Evolutionary conservation across 768 basidiomycete species (phyloP), one percentile per base, ranked within the genome.

Genomic region (Tephrocybe sp.): DNA sequence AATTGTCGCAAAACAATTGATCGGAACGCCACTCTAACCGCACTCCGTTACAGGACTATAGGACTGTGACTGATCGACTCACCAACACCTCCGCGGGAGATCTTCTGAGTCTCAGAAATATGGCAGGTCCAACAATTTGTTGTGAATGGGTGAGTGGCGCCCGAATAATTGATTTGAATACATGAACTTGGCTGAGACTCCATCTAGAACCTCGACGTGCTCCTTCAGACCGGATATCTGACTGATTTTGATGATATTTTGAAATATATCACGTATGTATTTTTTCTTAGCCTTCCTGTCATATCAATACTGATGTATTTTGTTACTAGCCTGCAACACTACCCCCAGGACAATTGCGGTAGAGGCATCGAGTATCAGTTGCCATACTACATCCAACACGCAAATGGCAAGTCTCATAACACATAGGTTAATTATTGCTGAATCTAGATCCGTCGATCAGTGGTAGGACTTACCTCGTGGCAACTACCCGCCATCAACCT

Each of bases 41-140:
- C 22, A 39, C 32, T 32, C 24, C 30, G 52, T 22, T 36, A 25
- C 43, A 78, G 79, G 78, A 78, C 45, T 79, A 70, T 46, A 64
- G 54, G 41, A 63, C 60, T 7, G 73, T 68, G 6, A 63, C 69
- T 16, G 52, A 62, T 41, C 66, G 68, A 44, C 58, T 79, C 15
- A 53, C 59, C 24, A 60, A 70, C 41, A 71, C 72, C 1, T 61
- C 71, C 3, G 67, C 61, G 8, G 76, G 75, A 2, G 64, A 76
- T 52, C 58, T 78, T 22, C 55, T 74, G 6, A 54, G 62, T 11
- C 60, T 66, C 15, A 63, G 68, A 47, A 71, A 72, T 37, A 64
- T 79, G 9, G 76, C 69, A 3, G 79, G 79, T 6, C 79, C 79
- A 4, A 76, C 75, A 15, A 64, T 79, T 11, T 80, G 78, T 52